Evolutionary conservation across 345 rosid genomes (phyloP).

Genomic region (Arabidopsis suecica): DNA sequence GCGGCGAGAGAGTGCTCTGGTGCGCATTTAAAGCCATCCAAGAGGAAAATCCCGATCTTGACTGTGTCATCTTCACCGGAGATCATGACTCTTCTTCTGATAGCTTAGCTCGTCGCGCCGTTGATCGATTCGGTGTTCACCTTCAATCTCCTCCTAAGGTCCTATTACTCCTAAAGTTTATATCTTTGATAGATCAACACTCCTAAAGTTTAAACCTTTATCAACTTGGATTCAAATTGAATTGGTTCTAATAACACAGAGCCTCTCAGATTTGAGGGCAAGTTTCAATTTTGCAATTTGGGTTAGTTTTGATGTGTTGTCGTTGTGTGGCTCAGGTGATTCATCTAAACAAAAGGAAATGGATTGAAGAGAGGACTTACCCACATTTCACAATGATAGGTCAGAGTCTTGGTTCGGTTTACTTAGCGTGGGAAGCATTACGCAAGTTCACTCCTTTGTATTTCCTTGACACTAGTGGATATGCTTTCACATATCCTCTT

Average conservation of each 20-base stretch:
- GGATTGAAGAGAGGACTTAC: constrained; percentile 85
- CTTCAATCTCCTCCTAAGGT: constrained; percentile 79
- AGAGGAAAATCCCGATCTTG: constrained; percentile 70
- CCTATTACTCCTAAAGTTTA: background rate
- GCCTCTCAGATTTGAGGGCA: background rate
- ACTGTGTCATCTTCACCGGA: constrained; percentile 75
- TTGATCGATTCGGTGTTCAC: constrained; percentile 83
- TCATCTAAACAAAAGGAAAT: constrained; percentile 70
- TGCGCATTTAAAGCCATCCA: constrained; percentile 93
- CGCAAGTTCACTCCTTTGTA: constrained; percentile 72
- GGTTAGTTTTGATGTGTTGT: background rate
- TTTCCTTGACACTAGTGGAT: constrained; percentile 86
- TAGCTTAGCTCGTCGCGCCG: constrained; percentile 65
- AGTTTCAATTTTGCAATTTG: constrained; percentile 6
- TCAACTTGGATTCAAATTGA: background rate
- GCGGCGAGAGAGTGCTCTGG: constrained; percentile 98
- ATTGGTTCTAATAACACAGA: background rate
- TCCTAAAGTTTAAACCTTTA: too few relatives aligned
- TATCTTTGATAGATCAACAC: too few relatives aligned
- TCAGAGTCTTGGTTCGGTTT: constrained; percentile 91
- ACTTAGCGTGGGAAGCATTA: constrained; percentile 89
- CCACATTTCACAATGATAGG: constrained; percentile 96
- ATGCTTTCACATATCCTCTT: constrained; percentile 91
- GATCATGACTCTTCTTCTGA: constrained; percentile 73
- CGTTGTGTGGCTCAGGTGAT: constrained; percentile 59